Evolutionary conservation across 371 early-diverging fungal genomes (phyloP).

Genomic region (Sporodiniella umbellata): DNA sequence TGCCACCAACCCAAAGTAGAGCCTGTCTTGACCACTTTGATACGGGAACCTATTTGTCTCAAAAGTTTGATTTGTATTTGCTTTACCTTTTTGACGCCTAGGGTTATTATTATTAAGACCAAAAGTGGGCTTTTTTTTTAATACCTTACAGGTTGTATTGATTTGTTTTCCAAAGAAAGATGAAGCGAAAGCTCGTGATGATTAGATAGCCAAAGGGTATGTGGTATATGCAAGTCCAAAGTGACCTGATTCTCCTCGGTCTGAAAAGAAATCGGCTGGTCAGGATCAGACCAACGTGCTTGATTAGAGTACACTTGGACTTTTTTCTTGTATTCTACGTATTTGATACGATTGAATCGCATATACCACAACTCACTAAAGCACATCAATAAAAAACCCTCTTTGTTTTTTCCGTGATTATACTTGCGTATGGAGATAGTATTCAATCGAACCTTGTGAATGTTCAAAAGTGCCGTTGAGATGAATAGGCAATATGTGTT

Average conservation of each 20-base stretch:
- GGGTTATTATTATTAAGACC: neutral
- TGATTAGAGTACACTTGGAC: neutral
- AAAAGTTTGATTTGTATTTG: conserved; percentile 28
- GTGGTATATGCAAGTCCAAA: conserved; percentile 15
- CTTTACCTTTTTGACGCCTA: conserved; percentile 3
- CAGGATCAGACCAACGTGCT: neutral
- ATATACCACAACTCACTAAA: neutral
- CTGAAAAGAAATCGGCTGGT: neutral
- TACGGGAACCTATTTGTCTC: conserved; percentile 24
- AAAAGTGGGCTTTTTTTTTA: neutral
- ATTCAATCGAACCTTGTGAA: conserved; percentile 27
- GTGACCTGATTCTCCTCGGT: conserved; percentile 7
- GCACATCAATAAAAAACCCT: too few relatives aligned
- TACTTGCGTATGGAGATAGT: conserved; percentile 26
- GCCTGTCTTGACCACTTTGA: conserved; percentile 12
- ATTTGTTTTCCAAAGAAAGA: neutral
- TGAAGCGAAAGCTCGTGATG: conserved; percentile 23
- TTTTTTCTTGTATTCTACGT: neutral
- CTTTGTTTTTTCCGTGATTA: too few relatives aligned
- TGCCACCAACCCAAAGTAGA: conserved; percentile 29
- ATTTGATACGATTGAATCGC: conserved; percentile 1
- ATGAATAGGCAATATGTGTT: neutral
- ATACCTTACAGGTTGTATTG: neutral
- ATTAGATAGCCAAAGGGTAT: conserved; percentile 33
- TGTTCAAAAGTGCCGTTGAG: conserved; percentile 22